Conservation (phyloP, 2,329 filamentous ascomycete species). For the Metarhizium sp. region DNA sequence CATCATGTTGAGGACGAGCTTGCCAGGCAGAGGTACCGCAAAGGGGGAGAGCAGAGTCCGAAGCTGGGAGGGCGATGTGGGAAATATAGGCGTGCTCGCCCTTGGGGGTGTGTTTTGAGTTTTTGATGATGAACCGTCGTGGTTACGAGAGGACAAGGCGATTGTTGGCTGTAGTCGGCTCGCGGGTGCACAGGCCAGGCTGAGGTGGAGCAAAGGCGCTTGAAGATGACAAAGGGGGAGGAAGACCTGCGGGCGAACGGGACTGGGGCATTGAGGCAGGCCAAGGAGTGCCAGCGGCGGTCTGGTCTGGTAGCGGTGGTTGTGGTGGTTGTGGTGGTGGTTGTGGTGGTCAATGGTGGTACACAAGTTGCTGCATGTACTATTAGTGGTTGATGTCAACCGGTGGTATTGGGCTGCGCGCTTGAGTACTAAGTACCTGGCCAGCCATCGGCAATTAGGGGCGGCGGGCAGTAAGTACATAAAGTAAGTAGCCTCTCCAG, state of each 20-base stretch:
- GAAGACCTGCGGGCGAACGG: not conserved
- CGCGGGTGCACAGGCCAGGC: not conserved
- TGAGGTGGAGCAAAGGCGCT: slow-evolving; percentile 4
- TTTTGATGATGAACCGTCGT: not conserved
- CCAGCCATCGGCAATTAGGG: no score
- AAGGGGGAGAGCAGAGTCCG: not conserved
- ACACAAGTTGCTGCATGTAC: no score
- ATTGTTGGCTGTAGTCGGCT: not conserved
- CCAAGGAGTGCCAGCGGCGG: no score
- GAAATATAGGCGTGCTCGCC: not conserved
- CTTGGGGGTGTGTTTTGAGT: not conserved
- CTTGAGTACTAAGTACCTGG: no score
- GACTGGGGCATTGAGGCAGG: no score
- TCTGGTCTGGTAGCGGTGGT: no score
- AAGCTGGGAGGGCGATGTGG: not conserved
- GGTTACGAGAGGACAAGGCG: not conserved
- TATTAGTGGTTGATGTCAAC: no score
- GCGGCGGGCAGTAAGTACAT: no score
- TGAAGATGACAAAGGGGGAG: slow-evolving; percentile 4
- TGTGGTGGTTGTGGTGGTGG: no score
- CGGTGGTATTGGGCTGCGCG: no score
- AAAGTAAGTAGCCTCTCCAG: no score
- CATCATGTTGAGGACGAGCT: slow-evolving; percentile 29
- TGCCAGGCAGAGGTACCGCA: not conserved
- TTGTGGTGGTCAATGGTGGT: no score